These are phyloP conservation scores for Xylaria multiplex DNA, from an alignment of 2,329 filamentous ascomycete genomes.

Conservation along the genomic window DNA sequence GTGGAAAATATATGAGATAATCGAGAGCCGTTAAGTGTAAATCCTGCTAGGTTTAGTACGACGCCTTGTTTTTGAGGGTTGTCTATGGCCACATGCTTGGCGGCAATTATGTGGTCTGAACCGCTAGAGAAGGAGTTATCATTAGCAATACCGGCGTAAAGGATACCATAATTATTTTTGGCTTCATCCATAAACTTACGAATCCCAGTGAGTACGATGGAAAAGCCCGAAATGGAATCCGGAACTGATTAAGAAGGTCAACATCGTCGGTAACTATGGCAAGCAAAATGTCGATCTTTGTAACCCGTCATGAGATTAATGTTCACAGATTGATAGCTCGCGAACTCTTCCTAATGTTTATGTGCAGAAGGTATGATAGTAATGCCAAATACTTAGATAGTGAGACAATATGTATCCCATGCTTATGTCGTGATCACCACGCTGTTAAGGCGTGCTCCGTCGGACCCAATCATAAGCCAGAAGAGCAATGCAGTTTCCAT, in stretches of 20 bases:
- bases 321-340: too few species aligned
- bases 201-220: too few species aligned
- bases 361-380: background rate
- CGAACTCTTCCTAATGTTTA: background rate
- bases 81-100: too few species aligned
- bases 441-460: constrained; percentile 34
- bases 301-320: background rate
- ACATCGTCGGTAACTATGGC: background rate
- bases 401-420: constrained; percentile 7
- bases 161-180: too few species aligned
- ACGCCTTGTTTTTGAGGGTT: too few species aligned
- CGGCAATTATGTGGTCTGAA: too few species aligned
- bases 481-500: background rate
- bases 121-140: too few species aligned
- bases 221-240: background rate
- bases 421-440: constrained; percentile 33
- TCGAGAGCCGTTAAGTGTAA: too few species aligned
- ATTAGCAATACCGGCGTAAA: too few species aligned
- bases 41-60: too few species aligned
- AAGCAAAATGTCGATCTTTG: background rate
- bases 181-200: too few species aligned
- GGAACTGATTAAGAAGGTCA: background rate
- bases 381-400: background rate
- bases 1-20: too few species aligned
- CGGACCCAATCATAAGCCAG: constrained; percentile 30